Conservation (phyloP, 2,329 filamentous ascomycete genomes). For the Cyclaneusma minus region DNA sequence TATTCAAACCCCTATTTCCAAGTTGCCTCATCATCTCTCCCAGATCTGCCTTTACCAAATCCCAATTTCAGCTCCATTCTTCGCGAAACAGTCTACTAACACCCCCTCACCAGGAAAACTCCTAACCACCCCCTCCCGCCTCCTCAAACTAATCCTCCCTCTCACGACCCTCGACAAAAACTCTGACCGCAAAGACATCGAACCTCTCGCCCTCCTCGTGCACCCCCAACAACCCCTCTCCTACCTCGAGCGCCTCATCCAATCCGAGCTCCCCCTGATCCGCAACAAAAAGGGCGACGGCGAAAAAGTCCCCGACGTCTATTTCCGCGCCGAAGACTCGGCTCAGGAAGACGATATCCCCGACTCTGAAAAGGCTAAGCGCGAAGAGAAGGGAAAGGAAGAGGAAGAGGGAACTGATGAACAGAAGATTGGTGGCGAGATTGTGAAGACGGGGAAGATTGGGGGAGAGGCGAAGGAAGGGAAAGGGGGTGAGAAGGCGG, state of each 20-base stretch:
- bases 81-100: too few species aligned
- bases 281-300: constrained; percentile 41
- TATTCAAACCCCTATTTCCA: not conserved
- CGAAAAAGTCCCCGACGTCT: constrained; percentile 58
- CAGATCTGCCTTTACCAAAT: too few species aligned
- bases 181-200: constrained; percentile 51
- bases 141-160: constrained; percentile 69
- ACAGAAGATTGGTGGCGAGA: constrained; percentile 29
- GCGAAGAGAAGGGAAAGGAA: constrained; percentile 18
- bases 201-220: constrained; percentile 70
- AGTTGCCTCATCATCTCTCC: too few species aligned
- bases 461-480: constrained; percentile 9
- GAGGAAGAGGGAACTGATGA: constrained; percentile 27
- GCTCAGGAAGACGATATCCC: constrained; percentile 37
- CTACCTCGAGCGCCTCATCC: constrained; percentile 77
- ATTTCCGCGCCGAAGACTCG: constrained; percentile 67
- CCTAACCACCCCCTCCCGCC: constrained; percentile 62
- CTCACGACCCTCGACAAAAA: constrained; percentile 46
- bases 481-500: constrained; percentile 10
- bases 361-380: constrained; percentile 20
- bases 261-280: constrained; percentile 62
- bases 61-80: too few species aligned
- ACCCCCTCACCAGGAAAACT: constrained; percentile 43
- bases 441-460: constrained; percentile 21
- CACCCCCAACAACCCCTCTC: constrained; percentile 86